Evolutionary conservation across 2,329 filamentous ascomycete species (phyloP).

Genomic region (Colletotrichum limetticola): DNA sequence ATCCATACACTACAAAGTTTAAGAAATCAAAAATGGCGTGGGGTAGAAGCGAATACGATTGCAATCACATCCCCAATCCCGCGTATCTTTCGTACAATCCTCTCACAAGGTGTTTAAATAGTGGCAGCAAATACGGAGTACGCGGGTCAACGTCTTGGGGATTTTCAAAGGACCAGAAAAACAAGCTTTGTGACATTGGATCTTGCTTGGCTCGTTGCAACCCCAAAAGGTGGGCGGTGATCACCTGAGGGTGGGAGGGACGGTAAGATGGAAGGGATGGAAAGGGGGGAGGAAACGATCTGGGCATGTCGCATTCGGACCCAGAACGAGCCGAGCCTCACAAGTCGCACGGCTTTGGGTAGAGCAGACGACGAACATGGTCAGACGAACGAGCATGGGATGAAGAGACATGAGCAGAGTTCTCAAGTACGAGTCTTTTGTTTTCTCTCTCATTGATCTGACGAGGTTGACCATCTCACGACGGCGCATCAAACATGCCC

Average conservation of each 20-base stretch:
- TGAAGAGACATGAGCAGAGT: slow-evolving; percentile 4
- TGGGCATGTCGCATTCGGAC: background rate
- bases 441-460: background rate
- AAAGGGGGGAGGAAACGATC: no score
- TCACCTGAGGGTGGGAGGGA: background rate
- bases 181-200: no score
- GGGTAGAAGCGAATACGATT: no score
- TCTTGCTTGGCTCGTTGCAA: no score
- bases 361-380: background rate
- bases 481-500: slow-evolving; percentile 17
- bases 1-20: background rate
- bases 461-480: background rate
- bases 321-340: slow-evolving; percentile 1
- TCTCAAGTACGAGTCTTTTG: background rate
- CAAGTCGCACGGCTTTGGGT: background rate
- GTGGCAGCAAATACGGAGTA: no score
- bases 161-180: no score
- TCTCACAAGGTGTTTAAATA: no score
- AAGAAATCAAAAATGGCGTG: background rate
- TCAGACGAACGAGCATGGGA: slow-evolving; percentile 6
- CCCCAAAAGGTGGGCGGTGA: background rate
- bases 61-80: no score
- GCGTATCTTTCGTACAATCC: no score
- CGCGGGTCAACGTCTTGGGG: no score
- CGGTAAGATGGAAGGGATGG: background rate